Evolutionary conservation across 2,329 filamentous ascomycete genomes (phyloP), one percentile per base, ranked within the genome.

Genomic region (Pseudovirgaria hyperparasitica): DNA sequence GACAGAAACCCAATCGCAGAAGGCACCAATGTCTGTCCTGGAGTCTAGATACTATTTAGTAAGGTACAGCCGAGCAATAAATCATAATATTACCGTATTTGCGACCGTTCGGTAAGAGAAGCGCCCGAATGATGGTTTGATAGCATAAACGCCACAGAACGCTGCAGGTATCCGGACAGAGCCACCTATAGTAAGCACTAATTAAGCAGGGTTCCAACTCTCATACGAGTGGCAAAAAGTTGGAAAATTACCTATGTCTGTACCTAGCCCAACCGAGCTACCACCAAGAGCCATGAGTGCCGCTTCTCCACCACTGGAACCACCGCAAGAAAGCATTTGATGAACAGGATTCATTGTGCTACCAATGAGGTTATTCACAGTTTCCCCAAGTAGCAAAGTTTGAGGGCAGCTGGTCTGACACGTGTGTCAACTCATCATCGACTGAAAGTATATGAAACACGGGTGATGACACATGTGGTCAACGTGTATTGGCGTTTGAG

Each of bases 1-100:
- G 67, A 67, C 9, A 84, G 45, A 1, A 74, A 72, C 0, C 76
- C 77, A 9, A 76, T 63, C 2, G 76, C 70, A 0, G 69, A 76
- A 2, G 70, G 54, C 17, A 78, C 60, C 1, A 62, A 65, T 36
- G 69, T 72, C 38, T 82, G 73, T 0, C 76, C 76, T n/a, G n/a
- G n/a, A n/a, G n/a, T n/a, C n/a, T n/a, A n/a, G n/a, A n/a, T n/a
- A n/a, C n/a, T n/a, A n/a, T n/a, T n/a, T n/a, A n/a, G n/a, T n/a
- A n/a, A n/a, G n/a, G n/a, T n/a, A n/a, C n/a, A n/a, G n/a, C n/a
- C n/a, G n/a, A n/a, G n/a, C n/a, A n/a, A n/a, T n/a, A n/a, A n/a
- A n/a, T n/a, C n/a, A n/a, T n/a, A n/a, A n/a, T n/a, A n/a, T n/a
- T n/a, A n/a, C n/a, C n/a, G 15, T 26, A 19, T 26, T 26, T n/a